These are phyloP conservation scores for Nicotiana otophora DNA, from an alignment of 257 asterid species.

Conservation along the genomic window DNA sequence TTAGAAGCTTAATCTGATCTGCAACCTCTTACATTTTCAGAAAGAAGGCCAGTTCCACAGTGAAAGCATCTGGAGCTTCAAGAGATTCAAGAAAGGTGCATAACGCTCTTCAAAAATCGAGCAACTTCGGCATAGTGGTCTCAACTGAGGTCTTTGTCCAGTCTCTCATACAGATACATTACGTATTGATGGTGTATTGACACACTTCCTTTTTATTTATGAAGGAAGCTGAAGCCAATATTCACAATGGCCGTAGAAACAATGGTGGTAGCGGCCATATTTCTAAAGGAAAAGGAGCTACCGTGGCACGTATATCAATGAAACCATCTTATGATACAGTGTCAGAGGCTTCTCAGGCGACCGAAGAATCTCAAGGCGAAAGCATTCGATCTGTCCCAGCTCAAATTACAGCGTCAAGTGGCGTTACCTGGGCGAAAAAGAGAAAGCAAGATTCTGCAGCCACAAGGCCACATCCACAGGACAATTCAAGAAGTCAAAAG, in stretches of 20 bases:
- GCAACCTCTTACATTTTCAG: slow-evolving; percentile 26
- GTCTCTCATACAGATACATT: neutral
- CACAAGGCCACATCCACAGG: slow-evolving; percentile 34
- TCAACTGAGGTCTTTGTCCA: slow-evolving; percentile 51
- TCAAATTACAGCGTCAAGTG: slow-evolving; percentile 34
- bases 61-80: slow-evolving; percentile 31
- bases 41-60: slow-evolving; percentile 37
- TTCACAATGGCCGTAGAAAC: slow-evolving; percentile 29
- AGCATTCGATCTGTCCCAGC: slow-evolving; percentile 56
- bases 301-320: slow-evolving; percentile 33
- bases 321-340: slow-evolving; percentile 54
- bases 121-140: slow-evolving; percentile 32
- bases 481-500: slow-evolving; percentile 32
- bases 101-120: slow-evolving; percentile 43
- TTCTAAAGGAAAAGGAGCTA: slow-evolving; percentile 40
- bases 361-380: slow-evolving; percentile 48
- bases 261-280: slow-evolving; percentile 16
- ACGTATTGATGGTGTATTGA: neutral
- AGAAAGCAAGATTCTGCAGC: slow-evolving; percentile 40
- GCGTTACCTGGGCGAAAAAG: slow-evolving; percentile 48
- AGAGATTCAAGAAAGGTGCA: slow-evolving; percentile 55
- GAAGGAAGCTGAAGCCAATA: slow-evolving; percentile 42
- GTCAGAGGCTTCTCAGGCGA: slow-evolving; percentile 64
- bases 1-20: neutral
- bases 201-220: neutral